phyloP scores from a whole-genome alignment of 1,284 basidiomycete species.

The Moniliophthora roreri region DNA sequence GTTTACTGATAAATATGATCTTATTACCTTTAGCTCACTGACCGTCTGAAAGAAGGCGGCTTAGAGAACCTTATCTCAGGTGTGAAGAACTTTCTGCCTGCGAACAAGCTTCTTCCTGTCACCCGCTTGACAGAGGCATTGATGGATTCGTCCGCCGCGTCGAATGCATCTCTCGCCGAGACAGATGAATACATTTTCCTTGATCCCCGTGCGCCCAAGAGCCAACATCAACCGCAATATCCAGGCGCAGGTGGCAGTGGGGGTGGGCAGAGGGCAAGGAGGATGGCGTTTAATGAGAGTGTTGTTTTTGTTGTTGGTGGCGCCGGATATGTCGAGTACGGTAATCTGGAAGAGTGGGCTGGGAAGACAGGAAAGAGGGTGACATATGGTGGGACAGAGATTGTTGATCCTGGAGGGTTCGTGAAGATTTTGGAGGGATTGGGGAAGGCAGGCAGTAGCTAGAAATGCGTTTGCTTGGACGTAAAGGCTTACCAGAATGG shows the following conservation, averaged over 20 bases:
- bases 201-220: conserved; percentile 82
- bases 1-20: conserved; percentile 12
- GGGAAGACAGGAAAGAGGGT: conserved; percentile 78
- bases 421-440: conserved; percentile 67
- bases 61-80: conserved; percentile 96
- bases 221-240: conserved; percentile 48
- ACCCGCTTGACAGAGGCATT: conserved; percentile 93
- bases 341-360: conserved; percentile 93
- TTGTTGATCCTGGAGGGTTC: conserved; percentile 88
- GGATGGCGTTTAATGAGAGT: conserved; percentile 87
- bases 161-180: conserved; percentile 90
- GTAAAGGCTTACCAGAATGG: too few relatives aligned
- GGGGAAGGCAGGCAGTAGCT: conserved; percentile 39
- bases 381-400: conserved; percentile 96
- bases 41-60: conserved; percentile 91
- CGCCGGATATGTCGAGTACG: conserved; percentile 96
- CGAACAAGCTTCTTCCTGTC: conserved; percentile 91
- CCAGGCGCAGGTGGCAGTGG: conserved; percentile 49
- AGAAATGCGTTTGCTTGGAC: not conserved
- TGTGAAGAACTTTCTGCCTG: conserved; percentile 97
- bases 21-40: conserved; percentile 65
- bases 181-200: conserved; percentile 97
- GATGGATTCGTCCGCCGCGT: conserved; percentile 94
- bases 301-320: conserved; percentile 97
- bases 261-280: conserved; percentile 45